Evolutionary conservation across 441 rosid species (phyloP).

Genomic region (Jatropha podagrica): DNA sequence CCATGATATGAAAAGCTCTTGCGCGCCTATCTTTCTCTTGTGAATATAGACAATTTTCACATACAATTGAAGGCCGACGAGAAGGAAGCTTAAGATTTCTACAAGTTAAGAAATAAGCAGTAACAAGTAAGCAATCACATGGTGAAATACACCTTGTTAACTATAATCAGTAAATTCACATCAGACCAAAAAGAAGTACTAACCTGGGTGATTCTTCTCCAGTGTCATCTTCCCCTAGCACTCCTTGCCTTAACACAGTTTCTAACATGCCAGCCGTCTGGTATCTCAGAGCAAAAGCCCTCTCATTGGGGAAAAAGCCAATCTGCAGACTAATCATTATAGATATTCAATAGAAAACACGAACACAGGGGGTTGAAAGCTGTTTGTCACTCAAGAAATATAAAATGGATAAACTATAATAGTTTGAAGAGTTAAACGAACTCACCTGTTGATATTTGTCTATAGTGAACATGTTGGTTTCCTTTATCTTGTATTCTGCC

Average conservation of each 20-base stretch:
- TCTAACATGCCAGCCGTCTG: constrained; percentile 93
- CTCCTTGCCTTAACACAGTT: constrained; percentile 78
- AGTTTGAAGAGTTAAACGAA: constrained; percentile 14
- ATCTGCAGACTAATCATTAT: constrained; percentile 82
- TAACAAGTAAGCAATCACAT: background rate
- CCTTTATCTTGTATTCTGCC: constrained; percentile 93
- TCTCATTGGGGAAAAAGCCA: constrained; percentile 79
- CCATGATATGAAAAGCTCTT: constrained; percentile 89
- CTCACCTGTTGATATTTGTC: constrained; percentile 93
- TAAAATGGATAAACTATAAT: background rate
- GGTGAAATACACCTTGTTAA: background rate
- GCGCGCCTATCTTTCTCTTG: constrained; percentile 63
- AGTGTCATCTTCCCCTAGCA: constrained; percentile 91
- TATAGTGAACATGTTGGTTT: constrained; percentile 86
- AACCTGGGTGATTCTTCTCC: constrained; percentile 91
- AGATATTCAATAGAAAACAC: constrained; percentile 38
- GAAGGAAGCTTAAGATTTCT: constrained; percentile 91
- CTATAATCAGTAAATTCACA: background rate
- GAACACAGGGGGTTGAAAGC: constrained; percentile 6
- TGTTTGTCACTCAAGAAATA: background rate
- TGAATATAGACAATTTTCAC: constrained; percentile 86
- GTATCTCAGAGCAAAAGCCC: constrained; percentile 81
- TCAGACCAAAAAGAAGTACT: constrained; percentile 23
- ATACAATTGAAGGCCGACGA: constrained; percentile 67
- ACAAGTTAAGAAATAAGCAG: background rate